Evolutionary conservation across 176 grass and related monocot genomes (phyloP), one percentile per base, ranked within the genome.

Genomic region (Zea luxurians): DNA sequence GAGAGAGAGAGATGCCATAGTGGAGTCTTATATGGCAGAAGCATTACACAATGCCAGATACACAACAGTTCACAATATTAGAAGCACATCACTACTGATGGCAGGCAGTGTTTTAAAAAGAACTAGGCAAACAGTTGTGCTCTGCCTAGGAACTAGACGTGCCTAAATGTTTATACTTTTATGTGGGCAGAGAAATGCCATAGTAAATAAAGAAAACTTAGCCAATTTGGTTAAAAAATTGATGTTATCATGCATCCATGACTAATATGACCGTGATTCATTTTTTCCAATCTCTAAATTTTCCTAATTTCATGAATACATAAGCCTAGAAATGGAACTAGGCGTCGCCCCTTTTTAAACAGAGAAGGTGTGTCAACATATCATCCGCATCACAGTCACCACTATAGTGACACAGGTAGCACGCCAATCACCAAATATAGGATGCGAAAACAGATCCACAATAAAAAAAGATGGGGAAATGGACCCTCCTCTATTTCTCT

Each of bases 221-320:
- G 52, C 52, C 6, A 7, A 54, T 52, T 52, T 16, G 4, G 13
- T 52, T 18, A 59, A 59, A 55, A 59, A 59, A 7, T 20, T 59
- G 54, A 59, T 59, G n/a, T 20, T 21, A 21, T 20, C 55, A 59
- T 59, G 55, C 55, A 59, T 8, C 55, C n/a, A 59, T 10, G 55
- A 59, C 3, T 21, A 21, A 4, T 57, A 57, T 8, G 0, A 57
- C 54, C 54, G 18, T 8, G 54, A 59, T 10, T 59, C 7, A 21
- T 4, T 21, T 59, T 21, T 21, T 6, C 7, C 7, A 1, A 58
- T 20, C n/a, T 58, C 53, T 8, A 57, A 18, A 8, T 57, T 57
- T 57, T 57, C 53, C 53, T 57, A 57, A n/a, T 57, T 57, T 57
- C 53, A 57, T n/a, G 53, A 57, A 57, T 57, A 57, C 53, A 54